phyloP scores from a whole-genome alignment of 73 alveolate genomes.

The Paramecium pentaurelia region DNA sequence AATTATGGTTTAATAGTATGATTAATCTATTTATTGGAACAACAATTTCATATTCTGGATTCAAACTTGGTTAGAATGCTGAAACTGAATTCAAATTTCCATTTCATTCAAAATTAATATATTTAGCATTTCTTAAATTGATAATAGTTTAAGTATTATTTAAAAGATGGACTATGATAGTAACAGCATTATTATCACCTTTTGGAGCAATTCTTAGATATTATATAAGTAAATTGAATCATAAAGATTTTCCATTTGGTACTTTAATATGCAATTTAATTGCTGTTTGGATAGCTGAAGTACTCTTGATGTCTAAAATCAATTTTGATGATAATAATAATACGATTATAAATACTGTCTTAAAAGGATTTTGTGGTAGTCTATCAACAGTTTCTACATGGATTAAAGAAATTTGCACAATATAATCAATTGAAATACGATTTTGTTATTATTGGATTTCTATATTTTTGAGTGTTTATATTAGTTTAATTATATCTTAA shows the following conservation, averaged over 20 bases:
- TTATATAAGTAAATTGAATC: neutral
- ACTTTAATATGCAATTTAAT: neutral
- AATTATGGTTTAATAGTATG: neutral
- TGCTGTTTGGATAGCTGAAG: neutral
- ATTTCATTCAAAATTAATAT: neutral
- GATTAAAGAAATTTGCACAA: neutral
- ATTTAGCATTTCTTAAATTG: neutral
- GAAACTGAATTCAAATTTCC: neutral
- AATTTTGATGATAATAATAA: neutral
- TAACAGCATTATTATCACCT: neutral
- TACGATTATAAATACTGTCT: neutral
- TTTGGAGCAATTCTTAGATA: neutral
- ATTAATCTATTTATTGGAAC: neutral
- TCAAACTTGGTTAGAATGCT: neutral
- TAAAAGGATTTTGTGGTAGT: slow-evolving; percentile 36
- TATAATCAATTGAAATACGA: neutral
- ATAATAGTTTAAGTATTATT: neutral
- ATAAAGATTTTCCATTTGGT: neutral
- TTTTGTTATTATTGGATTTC: neutral
- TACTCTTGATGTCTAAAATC: neutral
- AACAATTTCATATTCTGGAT: neutral
- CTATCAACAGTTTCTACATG: slow-evolving; percentile 26
- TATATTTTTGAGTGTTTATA: neutral
- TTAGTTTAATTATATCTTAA: neutral
- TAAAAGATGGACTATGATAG: neutral